Percentiles rank a stretch among this genome's conserved stretches.
phyloP scores from a whole-genome alignment of 2,329 filamentous ascomycete genomes.

The Fusarium sp. region DNA sequence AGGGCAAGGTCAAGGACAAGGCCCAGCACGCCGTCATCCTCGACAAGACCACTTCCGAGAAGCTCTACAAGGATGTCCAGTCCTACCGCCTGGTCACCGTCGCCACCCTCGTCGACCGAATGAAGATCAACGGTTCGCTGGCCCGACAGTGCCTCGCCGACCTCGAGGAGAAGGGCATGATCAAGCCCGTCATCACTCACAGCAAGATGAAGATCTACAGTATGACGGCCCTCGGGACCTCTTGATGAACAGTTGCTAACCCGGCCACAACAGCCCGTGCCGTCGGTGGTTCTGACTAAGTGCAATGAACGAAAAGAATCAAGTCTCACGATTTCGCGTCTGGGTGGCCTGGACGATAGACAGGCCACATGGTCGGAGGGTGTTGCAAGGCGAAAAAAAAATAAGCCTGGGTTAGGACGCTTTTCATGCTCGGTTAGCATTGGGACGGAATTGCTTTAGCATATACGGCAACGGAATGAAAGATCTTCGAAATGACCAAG shows the following conservation, averaged over 20 bases:
- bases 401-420: constrained; percentile 53
- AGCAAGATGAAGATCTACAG: constrained; percentile 99
- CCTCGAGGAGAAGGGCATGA: constrained; percentile 97
- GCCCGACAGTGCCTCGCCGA: constrained; percentile 90
- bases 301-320: constrained; percentile 48
- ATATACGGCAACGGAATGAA: constrained; percentile 55
- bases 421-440: constrained; percentile 57
- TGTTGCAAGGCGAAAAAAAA: constrained; percentile 49
- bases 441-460: constrained; percentile 54
- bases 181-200: constrained; percentile 97
- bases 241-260: constrained; percentile 45
- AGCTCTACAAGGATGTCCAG: constrained; percentile 99
- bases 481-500: constrained; percentile 49
- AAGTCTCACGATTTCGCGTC: constrained; percentile 55
- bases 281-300: constrained; percentile 63
- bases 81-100: constrained; percentile 99
- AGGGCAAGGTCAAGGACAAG: constrained; percentile 97
- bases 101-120: constrained; percentile 96
- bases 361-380: constrained; percentile 50
- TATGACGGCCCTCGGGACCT: constrained; percentile 54
- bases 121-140: constrained; percentile 99
- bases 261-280: constrained; percentile 64
- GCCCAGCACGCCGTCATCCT: constrained; percentile 99
- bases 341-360: constrained; percentile 52
- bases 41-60: constrained; percentile 97